Percentiles rank a stretch among this genome's conserved stretches.
phyloP scores from a whole-genome alignment of 2,329 filamentous ascomycete species.

The Hymenoscyphus infarciens region DNA sequence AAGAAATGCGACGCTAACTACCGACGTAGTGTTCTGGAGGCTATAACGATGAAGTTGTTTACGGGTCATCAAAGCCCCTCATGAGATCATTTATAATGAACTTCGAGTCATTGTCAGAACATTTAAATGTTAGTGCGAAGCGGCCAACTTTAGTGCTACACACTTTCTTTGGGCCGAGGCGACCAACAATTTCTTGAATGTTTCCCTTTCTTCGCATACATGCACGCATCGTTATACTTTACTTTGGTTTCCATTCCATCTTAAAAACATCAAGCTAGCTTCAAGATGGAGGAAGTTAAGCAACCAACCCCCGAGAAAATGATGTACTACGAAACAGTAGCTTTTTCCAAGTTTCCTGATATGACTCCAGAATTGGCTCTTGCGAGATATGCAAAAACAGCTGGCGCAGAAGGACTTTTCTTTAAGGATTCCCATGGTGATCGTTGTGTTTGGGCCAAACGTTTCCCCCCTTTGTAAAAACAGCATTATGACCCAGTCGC shows the following conservation, averaged over 20 bases:
- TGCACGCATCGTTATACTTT: background rate
- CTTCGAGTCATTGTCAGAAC: too few species aligned
- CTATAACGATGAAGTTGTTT: too few species aligned
- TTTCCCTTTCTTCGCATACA: background rate
- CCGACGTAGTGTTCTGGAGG: too few species aligned
- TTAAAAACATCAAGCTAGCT: background rate
- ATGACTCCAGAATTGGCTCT: background rate
- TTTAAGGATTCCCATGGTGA: background rate
- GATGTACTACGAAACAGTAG: background rate
- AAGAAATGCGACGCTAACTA: too few species aligned
- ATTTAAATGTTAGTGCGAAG: too few species aligned
- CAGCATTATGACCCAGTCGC: background rate
- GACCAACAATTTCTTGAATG: too few species aligned
- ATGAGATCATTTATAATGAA: too few species aligned
- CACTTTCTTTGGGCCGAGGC: too few species aligned
- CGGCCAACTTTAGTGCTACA: too few species aligned
- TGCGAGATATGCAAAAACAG: background rate
- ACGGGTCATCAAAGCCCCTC: too few species aligned
- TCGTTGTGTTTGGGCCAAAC: background rate
- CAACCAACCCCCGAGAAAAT: background rate
- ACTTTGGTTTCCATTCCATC: background rate
- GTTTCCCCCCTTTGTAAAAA: background rate
- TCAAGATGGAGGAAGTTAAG: background rate
- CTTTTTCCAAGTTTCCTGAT: background rate
- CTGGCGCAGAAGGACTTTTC: background rate